Percentiles rank a stretch among this genome's conserved stretches.
Conservation (phyloP, 2,329 filamentous ascomycete species). For the Colletotrichum theobromicola region DNA sequence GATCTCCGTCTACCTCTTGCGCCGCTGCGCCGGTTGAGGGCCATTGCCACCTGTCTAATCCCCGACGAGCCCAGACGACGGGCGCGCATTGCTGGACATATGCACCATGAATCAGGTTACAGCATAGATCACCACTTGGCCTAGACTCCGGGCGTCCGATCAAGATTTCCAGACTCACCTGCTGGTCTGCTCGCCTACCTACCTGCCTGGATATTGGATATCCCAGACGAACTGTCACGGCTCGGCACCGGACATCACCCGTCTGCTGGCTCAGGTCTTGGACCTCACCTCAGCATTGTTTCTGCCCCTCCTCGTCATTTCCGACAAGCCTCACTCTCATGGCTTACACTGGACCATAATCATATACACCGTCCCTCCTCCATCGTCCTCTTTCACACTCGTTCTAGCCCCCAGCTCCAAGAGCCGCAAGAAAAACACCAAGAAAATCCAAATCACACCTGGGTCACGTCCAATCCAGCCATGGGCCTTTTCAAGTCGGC, state of each 20-base stretch:
- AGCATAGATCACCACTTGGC: conserved; percentile 24
- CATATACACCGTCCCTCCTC: conserved; percentile 17
- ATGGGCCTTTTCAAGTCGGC: conserved; percentile 52
- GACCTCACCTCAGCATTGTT: conserved; percentile 8
- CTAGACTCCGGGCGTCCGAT: conserved; percentile 14
- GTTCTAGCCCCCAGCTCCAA: conserved; percentile 3
- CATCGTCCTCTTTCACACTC: neutral
- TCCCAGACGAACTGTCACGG: conserved; percentile 3
- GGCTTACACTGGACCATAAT: conserved; percentile 13
- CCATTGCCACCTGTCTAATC: conserved; percentile 2
- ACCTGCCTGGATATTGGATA: neutral
- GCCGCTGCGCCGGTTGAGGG: neutral
- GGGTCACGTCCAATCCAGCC: neutral
- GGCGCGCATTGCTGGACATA: conserved; percentile 38
- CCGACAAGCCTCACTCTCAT: neutral
- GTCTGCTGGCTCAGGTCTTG: neutral
- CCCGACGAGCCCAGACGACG: conserved; percentile 19
- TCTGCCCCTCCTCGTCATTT: conserved; percentile 2
- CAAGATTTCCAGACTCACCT: conserved; percentile 10
- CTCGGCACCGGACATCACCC: conserved; percentile 13
- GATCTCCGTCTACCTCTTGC: neutral
- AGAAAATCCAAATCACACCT: neutral
- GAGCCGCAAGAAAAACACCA: neutral
- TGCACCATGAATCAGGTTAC: conserved; percentile 30
- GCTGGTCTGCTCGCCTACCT: neutral